These are phyloP conservation scores for Mortierella sp. DNA, from an alignment of 371 early-diverging fungal genomes.

Conservation along the genomic window DNA sequence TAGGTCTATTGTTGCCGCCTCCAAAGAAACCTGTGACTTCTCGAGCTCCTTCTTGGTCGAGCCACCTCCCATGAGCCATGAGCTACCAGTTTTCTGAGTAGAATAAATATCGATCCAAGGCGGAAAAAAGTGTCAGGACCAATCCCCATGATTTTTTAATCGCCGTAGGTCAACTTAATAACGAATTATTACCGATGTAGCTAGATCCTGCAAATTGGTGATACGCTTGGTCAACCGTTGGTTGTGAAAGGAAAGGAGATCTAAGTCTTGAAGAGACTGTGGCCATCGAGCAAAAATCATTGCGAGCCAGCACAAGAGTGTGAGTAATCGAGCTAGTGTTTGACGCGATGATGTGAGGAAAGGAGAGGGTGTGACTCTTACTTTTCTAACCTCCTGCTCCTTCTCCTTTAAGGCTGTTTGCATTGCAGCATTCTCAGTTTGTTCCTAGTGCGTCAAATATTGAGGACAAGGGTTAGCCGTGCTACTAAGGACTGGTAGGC, in stretches of 20 bases:
- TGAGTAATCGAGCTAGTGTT: neutral
- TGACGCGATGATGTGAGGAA: no score
- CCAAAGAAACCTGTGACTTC: conserved; percentile 62
- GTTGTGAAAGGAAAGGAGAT: conserved; percentile 71
- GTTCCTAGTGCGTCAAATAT: conserved; percentile 57
- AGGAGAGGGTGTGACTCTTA: conserved; percentile 12
- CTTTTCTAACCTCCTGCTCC: conserved; percentile 74
- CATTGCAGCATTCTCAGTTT: conserved; percentile 63
- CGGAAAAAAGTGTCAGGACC: neutral
- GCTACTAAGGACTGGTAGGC: no score
- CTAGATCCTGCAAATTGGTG: conserved; percentile 66
- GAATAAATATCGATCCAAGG: neutral
- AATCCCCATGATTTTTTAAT: neutral
- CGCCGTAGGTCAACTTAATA: neutral
- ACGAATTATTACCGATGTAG: conserved; percentile 50
- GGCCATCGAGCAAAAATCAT: neutral
- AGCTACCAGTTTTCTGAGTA: conserved; percentile 45
- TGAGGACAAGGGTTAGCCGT: no score
- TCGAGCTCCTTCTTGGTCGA: conserved; percentile 73
- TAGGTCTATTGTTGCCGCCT: conserved; percentile 63
- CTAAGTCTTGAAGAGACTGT: conserved; percentile 64
- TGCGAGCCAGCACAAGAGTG: neutral
- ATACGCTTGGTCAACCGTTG: conserved; percentile 74
- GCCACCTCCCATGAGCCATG: conserved; percentile 61
- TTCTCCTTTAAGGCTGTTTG: conserved; percentile 72